Evolutionary conservation across 345 rosid genomes (phyloP).

Genomic region (Anacardium occidentale): DNA sequence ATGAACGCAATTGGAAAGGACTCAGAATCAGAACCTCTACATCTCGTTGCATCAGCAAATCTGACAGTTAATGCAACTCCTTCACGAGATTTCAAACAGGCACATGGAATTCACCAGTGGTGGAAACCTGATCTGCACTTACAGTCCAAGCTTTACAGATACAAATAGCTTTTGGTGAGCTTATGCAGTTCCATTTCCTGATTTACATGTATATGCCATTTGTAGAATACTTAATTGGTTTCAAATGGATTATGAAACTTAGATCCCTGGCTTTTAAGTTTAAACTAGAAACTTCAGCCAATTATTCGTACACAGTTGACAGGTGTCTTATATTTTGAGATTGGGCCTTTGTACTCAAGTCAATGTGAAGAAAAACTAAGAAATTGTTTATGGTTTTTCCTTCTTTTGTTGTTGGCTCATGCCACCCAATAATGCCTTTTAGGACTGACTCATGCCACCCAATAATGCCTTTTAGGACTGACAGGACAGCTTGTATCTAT

Average conservation of each 20-base stretch:
- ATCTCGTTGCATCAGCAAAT: constrained; percentile 75
- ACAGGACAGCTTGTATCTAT: background rate
- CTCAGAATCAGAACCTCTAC: constrained; percentile 67
- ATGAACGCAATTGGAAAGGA: constrained; percentile 54
- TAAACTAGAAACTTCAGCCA: background rate
- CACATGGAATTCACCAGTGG: constrained; percentile 97
- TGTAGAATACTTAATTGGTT: background rate
- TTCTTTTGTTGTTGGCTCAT: background rate
- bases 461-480: too few species aligned
- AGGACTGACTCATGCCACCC: too few species aligned
- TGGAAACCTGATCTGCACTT: constrained; percentile 62
- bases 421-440: too few species aligned
- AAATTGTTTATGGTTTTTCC: background rate
- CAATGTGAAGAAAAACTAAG: background rate
- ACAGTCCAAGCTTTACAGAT: constrained; percentile 52
- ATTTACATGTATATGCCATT: background rate
- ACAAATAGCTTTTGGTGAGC: constrained; percentile 28
- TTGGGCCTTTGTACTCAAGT: background rate
- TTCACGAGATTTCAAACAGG: constrained; percentile 50
- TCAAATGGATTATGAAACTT: background rate
- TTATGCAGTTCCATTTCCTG: background rate
- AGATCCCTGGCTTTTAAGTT: background rate
- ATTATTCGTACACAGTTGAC: background rate
- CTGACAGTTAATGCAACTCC: constrained; percentile 48
- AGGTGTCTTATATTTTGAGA: background rate